phyloP scores from a whole-genome alignment of 2,329 filamentous ascomycete species.

The Diplodia mutila region DNA sequence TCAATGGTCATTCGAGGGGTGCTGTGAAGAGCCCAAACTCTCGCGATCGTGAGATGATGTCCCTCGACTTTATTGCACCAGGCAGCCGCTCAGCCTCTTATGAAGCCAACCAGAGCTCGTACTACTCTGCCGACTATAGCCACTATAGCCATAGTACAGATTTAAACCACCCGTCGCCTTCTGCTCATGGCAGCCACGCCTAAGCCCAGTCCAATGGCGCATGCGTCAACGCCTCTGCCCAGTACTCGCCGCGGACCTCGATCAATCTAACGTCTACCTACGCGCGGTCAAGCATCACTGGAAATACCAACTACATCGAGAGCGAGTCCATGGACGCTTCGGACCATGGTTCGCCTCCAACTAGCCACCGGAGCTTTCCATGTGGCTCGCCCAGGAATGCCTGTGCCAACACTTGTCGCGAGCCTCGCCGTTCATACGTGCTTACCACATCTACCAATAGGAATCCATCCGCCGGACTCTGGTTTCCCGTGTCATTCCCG shows the following conservation, averaged over 20 bases:
- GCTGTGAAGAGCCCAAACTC: slow-evolving; percentile 1
- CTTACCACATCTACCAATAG: too few relatives aligned
- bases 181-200: neutral
- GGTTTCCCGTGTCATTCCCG: too few relatives aligned
- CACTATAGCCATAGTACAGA: slow-evolving; percentile 5
- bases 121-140: neutral
- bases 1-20: neutral
- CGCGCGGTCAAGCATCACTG: slow-evolving; percentile 4
- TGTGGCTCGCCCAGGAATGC: neutral
- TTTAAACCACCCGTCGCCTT: neutral
- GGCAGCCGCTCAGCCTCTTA: neutral
- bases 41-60: slow-evolving; percentile 19
- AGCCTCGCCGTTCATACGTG: slow-evolving; percentile 21
- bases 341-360: neutral
- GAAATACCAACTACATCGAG: slow-evolving; percentile 3
- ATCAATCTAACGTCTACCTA: neutral
- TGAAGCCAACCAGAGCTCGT: neutral
- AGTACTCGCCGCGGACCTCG: slow-evolving; percentile 13
- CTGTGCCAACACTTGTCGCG: slow-evolving; percentile 8
- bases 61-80: slow-evolving; percentile 24
- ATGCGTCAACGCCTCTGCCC: neutral
- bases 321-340: neutral
- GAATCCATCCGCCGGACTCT: too few relatives aligned
- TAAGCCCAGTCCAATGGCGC: neutral
- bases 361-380: neutral